Evolutionary conservation across 2,329 filamentous ascomycete genomes (phyloP), one percentile per base, ranked within the genome.

Genomic region (Thielaviopsis punctulata): DNA sequence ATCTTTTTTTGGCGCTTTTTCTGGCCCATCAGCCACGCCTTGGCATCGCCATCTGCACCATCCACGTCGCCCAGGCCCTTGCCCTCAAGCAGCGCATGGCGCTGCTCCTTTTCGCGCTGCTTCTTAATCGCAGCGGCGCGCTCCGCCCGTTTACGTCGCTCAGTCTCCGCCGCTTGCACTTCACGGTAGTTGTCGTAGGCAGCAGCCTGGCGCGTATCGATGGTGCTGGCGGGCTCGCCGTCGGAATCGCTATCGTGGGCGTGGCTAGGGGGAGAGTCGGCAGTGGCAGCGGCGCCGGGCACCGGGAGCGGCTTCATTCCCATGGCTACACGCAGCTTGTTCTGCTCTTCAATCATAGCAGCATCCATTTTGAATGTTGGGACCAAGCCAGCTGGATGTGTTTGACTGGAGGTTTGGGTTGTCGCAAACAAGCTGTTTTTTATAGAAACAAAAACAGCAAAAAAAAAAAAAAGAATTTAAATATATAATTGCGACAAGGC

Each of bases 1-100:
- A 96, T 89, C 67, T 89, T 86, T 73, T 88, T 94, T 65, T 94
- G 87, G 49, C 89, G 76, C 71, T 94, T 96, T 73, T 94, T 96
- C 65, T 90, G 83, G 55, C 82, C 82, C 59, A 84, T 78, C 55
- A 98, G 66, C 92, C 92, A 98, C 1, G 84, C 73, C 63, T 85
- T 85, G 13, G 90, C 86, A 64, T 94, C 86, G 23, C 84, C 59
- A 64, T 94, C 86, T 23, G 84, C 60, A 12, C 82, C 80, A 2
- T 69, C 76, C 0, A 69, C 71, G 33, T 96, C 92, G 47, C 85
- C 92, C 2, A 98, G 69, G 0, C 89, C 84, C 62, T 84, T 82
- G 54, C 92, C 92, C 62, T 92, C 79, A 10, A 98, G 70, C 56
- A 83, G 77, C 13, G 80, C 73, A 61, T 81, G 77, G 51, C 86